Evolutionary conservation across 2,329 filamentous ascomycete species (phyloP), one percentile per base, ranked within the genome.

Genomic region (Neocucurbitaria cava): DNA sequence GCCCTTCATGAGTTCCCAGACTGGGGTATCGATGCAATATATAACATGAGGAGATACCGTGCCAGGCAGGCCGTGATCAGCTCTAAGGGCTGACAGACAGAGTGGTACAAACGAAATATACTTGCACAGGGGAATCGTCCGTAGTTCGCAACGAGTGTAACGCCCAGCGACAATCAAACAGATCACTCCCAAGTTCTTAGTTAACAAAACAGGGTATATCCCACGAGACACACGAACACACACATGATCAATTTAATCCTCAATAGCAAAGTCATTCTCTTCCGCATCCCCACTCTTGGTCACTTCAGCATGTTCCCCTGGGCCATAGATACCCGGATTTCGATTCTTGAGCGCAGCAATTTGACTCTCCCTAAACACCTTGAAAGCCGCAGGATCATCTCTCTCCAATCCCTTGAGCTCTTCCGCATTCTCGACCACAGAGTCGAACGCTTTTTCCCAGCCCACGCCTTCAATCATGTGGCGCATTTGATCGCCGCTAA

Each of bases 381-480:
- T 64, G 30, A 76, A 77, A 7, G 69, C 64, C 3, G 68, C 65
- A 0, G 71, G 72, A 18, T 70, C 66, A 30, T 78, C 74, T 39
- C 70, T 64, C 63, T 79, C 81, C 67, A 92, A 85, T 7, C 77
- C 76, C 45, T 83, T 82, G 83, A 90, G 85, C 71, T 89, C 82
- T 58, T 87, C 84, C 0, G 87, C 86, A 59, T 92, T 90, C 24
- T 83, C 82, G 5, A 84, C 85, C 17, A 85, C 79, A 66, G 87
- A 84, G 64, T 85, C 81, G 61, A 91, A 87, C 0, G 86, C 83
- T 50, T 79, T 78, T 11, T 89, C 80, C 46, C 84, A 83, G 0
- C 89, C 88, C 62, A 85, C 82, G 38, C 82, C 78, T 47, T 82
- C 78, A 3, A 85, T 80, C 64, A 82, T 82, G 42, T 78, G 76